These are phyloP conservation scores for Penicillium psychrosexuale DNA, from an alignment of 2,329 filamentous ascomycete genomes.

Conservation along the genomic window DNA sequence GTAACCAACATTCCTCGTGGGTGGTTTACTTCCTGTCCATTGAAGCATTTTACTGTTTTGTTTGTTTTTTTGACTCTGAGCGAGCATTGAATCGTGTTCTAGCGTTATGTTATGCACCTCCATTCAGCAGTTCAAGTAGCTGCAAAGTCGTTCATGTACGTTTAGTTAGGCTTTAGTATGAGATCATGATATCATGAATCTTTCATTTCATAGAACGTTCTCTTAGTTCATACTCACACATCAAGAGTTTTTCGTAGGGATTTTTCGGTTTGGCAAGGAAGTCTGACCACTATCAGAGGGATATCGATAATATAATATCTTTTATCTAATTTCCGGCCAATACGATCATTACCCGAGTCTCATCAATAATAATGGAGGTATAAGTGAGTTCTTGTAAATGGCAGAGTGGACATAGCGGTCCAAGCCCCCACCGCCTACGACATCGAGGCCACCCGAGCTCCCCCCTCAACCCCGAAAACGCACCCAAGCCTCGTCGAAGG, in stretches of 20 bases:
- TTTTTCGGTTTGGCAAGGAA: too few relatives aligned
- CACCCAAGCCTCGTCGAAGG: constrained; percentile 15
- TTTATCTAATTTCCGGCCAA: neutral
- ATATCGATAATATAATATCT: neutral
- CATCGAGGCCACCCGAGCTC: constrained; percentile 24
- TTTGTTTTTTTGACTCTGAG: constrained; percentile 8
- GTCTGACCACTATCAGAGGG: too few relatives aligned
- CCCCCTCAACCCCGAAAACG: constrained; percentile 9
- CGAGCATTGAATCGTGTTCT: constrained; percentile 19
- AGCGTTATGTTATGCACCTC: constrained; percentile 20
- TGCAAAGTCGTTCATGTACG: neutral
- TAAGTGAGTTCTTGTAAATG: neutral
- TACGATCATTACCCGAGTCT: neutral
- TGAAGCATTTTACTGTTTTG: constrained; percentile 1
- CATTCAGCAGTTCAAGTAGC: constrained; percentile 10
- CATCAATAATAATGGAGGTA: neutral
- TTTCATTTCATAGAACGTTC: neutral
- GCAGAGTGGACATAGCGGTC: constrained; percentile 4
- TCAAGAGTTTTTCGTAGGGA: neutral
- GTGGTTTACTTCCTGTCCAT: constrained; percentile 11
- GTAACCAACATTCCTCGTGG: constrained; percentile 10
- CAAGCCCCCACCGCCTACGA: constrained; percentile 28
- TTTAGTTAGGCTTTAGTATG: neutral
- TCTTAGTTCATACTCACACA: neutral
- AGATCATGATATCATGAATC: constrained; percentile 3